Base-by-base conservation (phyloP, 768 basidiomycete species). In the Hericium coralloides region DNA sequence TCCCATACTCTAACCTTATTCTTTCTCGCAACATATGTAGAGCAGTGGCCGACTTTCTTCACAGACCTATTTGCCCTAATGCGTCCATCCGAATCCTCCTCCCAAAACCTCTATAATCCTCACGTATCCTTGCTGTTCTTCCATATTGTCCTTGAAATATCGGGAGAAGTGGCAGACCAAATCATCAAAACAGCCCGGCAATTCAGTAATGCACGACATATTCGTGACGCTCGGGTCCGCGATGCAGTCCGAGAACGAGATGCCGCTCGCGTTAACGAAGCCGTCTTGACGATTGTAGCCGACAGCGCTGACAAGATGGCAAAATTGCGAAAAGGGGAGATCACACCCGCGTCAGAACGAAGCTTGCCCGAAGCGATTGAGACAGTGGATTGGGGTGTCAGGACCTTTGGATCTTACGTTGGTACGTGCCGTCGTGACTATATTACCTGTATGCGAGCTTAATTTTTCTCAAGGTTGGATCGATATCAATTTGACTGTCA, bases 141-240 rank as follows among this genome's bases (percentile, higher is more conserved):
- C 69, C 93, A 90, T 65, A 78, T 98, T 63, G 78, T 99, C 47
- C 83, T 89, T 58, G 97, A 99, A 69, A 95, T 98, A 55, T 95
- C 94, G 0, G 89, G 90, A 12, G 97, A 99, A 70, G 89, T 98
- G n/a, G 92, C 92, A 52, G 97, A 99, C 73, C 89, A 92, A 65
- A 83, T 92, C 60, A 83, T 98, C 65, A 93, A 95, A 72, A 80
- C 89, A 52, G 95, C 94, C 14, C 78, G 95, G 52, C 69, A 82
- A 45, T 93, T 81, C 67, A 84, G 76, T 55, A 73, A 77, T 8
- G 81, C 76, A 51, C 81, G 97, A 50, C 85, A 92, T 66, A 75
- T 79, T 48, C 83, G 93, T 55, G 97, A 99, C 73, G 84, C 75
- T 18, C 82, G 84, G 50, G 86, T 98, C 50, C 76, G 97, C 49